Base-by-base conservation (phyloP, 305 asterid genomes). In the Solanum hybrid region DNA sequence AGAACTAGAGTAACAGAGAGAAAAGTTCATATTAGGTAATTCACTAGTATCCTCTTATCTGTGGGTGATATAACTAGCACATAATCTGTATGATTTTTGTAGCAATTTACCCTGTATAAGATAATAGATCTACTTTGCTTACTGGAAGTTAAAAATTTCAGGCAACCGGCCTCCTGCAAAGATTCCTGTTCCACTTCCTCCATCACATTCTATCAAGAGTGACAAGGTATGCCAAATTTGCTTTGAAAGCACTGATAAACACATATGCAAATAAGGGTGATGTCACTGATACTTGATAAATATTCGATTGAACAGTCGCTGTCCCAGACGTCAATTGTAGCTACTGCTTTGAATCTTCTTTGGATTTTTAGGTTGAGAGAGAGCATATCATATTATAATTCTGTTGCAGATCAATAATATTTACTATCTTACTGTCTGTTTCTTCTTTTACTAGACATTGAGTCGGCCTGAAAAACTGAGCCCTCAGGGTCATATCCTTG, bases 131-230 rank as follows among this genome's bases (percentile, higher is more conserved):
- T 69, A 56, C n/a, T 79, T 36, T 56, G 34, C 77, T 89, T n/a
- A 56, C 88, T 89, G 88, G 87, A 82, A 76, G 80, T 5, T 82
- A 29, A n/a, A 80, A 88, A 46, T 20, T 73, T 89, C 94, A 97
- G 99, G 99, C 88, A 84, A 95, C 92, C 99, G 87, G 81, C 99
- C 98, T 51, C 98, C 98, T 73, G 96, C 99, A 86, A 96, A 97
- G 95, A 94, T 97, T 91, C 99, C 99, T 46, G 95, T 96, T 94
- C 99, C 99, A 86, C 89, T 97, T 93, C 97, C 96, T 36, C 96
- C 94, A 86, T 93, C 98, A 76, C 95, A 90, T 84, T 91, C 90
- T 27, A 90, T 90, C 86, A 96, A 95, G 95, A 94, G 90, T 89
- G 94, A 94, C 56, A 97, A 95, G 98, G 99, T 96, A 90, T 90